Evolutionary conservation across 2,329 filamentous ascomycete species (phyloP), one percentile per base, ranked within the genome.

Genomic region (Trichoderma breve): DNA sequence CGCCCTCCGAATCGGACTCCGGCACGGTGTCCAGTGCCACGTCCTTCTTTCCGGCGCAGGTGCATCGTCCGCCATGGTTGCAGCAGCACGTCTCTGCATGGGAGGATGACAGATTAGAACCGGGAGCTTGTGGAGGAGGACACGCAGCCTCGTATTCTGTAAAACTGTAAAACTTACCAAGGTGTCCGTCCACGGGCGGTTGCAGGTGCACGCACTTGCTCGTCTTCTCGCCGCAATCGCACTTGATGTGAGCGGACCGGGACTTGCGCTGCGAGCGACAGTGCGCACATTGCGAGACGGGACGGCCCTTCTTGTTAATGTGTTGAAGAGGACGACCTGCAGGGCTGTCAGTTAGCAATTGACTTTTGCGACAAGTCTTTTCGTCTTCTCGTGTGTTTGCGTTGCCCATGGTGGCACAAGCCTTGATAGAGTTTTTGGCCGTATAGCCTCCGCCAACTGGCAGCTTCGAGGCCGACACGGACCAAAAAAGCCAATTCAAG

Each of bases 231-330:
- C 94, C 95, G 83, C 96, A 99, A 83, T 98, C 95, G 84, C 96
- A 99, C 83, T 96, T 97, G 80, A 96, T 90, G 83, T 98, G 96
- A 75, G 95, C 93, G 72, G 95, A 92, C 78, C 96, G 93, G 82
- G 94, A 95, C 88, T 98, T 98, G 85, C 96, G 95, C 87, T 97
- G 92, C 76, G 92, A 90, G 82, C 96, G 95, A 85, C 96, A 99
- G 85, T 99, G 96, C 77, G 94, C 90, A 84, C 96, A 99, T 91
- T 99, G 96, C 78, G 96, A 97, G 77, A 98, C 94, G 74, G 96
- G 96, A 74, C 95, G 93, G 79, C 95, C 95, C 86, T 98, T 98
- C 83, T 97, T 97, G 83, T 97, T 97, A 85, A 98, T 97, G 82
- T 97, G 94, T 80, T 93, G 92, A 76, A 98, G 89, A 76, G 93